These are phyloP conservation scores for Cyclotella baltica DNA, from an alignment of 108 stramenopile species.

Conservation along the genomic window DNA sequence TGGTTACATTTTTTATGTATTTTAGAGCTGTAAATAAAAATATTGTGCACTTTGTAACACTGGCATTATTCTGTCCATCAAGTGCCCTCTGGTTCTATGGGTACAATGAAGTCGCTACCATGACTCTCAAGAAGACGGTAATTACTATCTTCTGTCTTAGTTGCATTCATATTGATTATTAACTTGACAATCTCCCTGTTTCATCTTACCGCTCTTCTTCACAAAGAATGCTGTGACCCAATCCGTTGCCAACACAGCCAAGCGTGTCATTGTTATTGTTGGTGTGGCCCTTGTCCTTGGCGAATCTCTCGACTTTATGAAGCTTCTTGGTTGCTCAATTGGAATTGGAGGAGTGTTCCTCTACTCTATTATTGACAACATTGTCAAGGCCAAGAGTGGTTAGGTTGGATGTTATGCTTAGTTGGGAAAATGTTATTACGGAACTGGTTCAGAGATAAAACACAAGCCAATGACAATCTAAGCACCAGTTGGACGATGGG, in stretches of 20 bases:
- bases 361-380: conserved; percentile 51
- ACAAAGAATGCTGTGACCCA: conserved; percentile 61
- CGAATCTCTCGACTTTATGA: conserved; percentile 60
- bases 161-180: not conserved
- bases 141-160: not conserved
- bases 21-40: not conserved
- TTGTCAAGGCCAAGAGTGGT: conserved; percentile 26
- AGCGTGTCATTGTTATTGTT: conserved; percentile 75
- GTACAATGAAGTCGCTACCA: conserved; percentile 74
- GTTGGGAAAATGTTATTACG: no score
- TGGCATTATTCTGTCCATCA: conserved; percentile 26
- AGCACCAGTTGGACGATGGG: no score
- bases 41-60: no score
- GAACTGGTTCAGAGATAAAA: no score
- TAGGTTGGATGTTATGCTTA: no score
- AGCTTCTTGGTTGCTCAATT: conserved; percentile 64
- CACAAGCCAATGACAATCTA: no score
- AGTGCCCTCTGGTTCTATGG: conserved; percentile 71
- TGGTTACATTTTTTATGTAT: not conserved
- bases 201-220: not conserved
- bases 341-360: conserved; percentile 93
- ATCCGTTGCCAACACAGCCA: conserved; percentile 73
- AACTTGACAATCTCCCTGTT: not conserved
- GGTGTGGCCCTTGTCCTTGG: conserved; percentile 67
- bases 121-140: conserved; percentile 71